Evolutionary conservation across 192 early-diverging fungal genomes (phyloP).

Genomic region (Piromyces finnis): DNA sequence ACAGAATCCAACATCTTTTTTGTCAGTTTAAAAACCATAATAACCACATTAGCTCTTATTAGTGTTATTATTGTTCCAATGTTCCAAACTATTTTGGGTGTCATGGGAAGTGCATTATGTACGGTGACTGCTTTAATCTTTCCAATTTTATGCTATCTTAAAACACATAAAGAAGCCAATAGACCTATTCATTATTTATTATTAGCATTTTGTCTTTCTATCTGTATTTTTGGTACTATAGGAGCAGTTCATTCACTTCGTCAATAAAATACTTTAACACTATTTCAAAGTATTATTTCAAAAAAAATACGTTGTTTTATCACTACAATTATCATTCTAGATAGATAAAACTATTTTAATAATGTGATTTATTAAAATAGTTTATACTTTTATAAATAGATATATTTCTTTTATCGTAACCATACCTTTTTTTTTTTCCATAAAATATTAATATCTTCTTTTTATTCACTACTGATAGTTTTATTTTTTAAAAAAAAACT

Average conservation of each 20-base stretch:
- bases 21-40: neutral
- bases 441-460: no score
- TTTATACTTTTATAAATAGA: no score
- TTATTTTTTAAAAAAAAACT: no score
- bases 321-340: no score
- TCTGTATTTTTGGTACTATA: neutral
- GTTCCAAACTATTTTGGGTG: neutral
- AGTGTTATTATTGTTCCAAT: neutral
- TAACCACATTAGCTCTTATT: neutral
- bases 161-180: neutral
- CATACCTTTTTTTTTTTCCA: no score
- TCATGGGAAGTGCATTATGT: neutral
- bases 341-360: no score
- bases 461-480: no score
- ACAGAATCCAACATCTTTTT: neutral
- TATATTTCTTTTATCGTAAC: no score
- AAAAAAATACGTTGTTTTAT: no score
- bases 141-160: neutral
- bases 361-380: no score
- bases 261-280: neutral
- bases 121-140: neutral
- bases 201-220: neutral
- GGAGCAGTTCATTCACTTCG: neutral
- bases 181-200: neutral
- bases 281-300: no score